Evolutionary conservation across 768 basidiomycete species (phyloP).

Genomic region (Mrakia hoshinonis): DNA sequence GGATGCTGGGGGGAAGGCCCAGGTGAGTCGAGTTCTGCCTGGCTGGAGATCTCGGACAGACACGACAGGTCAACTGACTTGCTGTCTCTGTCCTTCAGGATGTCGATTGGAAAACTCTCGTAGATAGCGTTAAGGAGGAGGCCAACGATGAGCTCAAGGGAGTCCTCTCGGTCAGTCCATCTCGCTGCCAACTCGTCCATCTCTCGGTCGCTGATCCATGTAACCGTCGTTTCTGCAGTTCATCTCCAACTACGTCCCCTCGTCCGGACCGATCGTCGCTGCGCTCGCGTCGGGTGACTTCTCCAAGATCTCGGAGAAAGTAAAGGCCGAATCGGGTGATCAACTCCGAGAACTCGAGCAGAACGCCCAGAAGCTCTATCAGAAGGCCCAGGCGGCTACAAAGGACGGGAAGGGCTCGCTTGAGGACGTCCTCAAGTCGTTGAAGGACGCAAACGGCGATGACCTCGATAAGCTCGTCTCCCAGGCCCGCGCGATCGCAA

Average conservation of each 20-base stretch:
- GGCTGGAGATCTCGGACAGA: too few species aligned
- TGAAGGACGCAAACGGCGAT: conserved; percentile 38
- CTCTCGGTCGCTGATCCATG: neutral
- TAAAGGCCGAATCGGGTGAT: conserved; percentile 37
- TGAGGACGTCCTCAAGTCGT: conserved; percentile 36
- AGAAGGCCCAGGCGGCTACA: conserved; percentile 36
- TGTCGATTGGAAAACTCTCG: conserved; percentile 38
- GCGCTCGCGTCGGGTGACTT: conserved; percentile 33
- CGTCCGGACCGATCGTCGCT: conserved; percentile 18
- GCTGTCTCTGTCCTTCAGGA: too few species aligned
- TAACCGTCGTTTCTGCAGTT: neutral
- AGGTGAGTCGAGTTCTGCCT: too few species aligned
- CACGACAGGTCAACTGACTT: too few species aligned
- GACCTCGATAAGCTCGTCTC: conserved; percentile 38
- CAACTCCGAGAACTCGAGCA: conserved; percentile 37
- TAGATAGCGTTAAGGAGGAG: conserved; percentile 36
- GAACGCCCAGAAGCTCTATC: conserved; percentile 36
- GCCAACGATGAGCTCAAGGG: conserved; percentile 36
- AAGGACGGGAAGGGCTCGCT: conserved; percentile 38
- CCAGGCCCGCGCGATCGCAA: conserved; percentile 39
- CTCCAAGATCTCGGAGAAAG: conserved; percentile 35
- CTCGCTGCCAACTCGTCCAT: neutral
- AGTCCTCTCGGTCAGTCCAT: conserved; percentile 35
- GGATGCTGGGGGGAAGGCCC: conserved; percentile 38
- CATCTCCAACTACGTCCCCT: conserved; percentile 33